Base-by-base conservation (phyloP, 1,284 basidiomycete species). In the Ustilago hordei region DNA sequence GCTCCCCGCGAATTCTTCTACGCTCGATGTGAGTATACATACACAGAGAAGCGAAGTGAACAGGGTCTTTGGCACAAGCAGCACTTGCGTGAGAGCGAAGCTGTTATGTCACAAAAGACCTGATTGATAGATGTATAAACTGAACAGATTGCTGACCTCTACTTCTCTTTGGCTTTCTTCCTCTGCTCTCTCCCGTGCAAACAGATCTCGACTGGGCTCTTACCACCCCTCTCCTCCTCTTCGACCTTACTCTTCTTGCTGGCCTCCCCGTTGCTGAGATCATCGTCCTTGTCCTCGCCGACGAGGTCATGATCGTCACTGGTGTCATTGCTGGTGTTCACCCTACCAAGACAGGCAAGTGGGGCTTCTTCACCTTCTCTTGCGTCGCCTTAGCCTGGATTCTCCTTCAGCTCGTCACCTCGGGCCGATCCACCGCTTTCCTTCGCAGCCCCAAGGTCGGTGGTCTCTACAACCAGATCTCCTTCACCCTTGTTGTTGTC, bases 151-250 rank as follows among this genome's bases (percentile, higher is more conserved):
- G 19, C 60, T 63, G 60, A 61, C 53, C 36, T 36, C 4, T n/a
- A 4, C 23, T 3, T 32, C n/a, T 11, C 35, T 15, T 34, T 58
- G 48, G 11, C 53, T 39, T 19, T 15, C 34, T 39, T 32, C 17
- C 23, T 43, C 19, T n/a, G 52, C 35, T 32, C 13, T 54, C 36
- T 31, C 23, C n/a, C 15, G 17, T 41, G 6, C 38, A 23, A 5
- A 57, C 67, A 78, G 75, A 81, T 75, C 61, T 81, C 65, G 80
- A 81, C 79, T 81, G 80, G 80, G 64, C 67, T 36, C 57, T 81
- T 8, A 81, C 80, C 47, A 80, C 75, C 23, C 78, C 75, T 39
- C 80, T 81, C 17, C 70, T 81, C 13, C 69, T 81, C 47, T 75
- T 80, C 73, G 80, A 81, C 50, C 65, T 81, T 2, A 80, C 80